phyloP scores from a whole-genome alignment of 192 early-diverging fungal species.

The Tieghemiomyces parasiticus region DNA sequence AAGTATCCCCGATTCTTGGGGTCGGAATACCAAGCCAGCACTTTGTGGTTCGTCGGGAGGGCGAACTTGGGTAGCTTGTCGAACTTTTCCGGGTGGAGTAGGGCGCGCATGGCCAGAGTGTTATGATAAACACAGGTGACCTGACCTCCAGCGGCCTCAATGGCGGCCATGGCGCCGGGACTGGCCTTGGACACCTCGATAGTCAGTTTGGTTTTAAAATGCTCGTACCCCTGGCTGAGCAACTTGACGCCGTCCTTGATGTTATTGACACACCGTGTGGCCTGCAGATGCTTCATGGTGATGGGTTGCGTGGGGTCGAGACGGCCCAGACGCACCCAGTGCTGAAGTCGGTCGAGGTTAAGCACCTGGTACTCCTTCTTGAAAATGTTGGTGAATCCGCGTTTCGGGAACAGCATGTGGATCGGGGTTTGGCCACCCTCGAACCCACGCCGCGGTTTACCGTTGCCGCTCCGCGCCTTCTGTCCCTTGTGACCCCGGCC shows the following conservation, averaged over 20 bases:
- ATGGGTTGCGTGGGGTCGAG: conserved; percentile 67
- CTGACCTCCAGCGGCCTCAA: conserved; percentile 69
- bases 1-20: conserved; percentile 60
- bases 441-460: conserved; percentile 65
- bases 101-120: conserved; percentile 45
- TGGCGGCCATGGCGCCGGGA: conserved; percentile 53
- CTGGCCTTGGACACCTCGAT: conserved; percentile 79
- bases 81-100: conserved; percentile 70
- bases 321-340: conserved; percentile 75
- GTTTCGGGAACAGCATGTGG: conserved; percentile 66
- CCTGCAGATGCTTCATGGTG: conserved; percentile 59
- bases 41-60: conserved; percentile 43
- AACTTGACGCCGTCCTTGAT: conserved; percentile 80
- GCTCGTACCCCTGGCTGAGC: conserved; percentile 60
- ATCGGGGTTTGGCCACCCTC: conserved; percentile 90
- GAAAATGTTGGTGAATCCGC: conserved; percentile 59
- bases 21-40: conserved; percentile 46
- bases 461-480: conserved; percentile 60
- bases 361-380: conserved; percentile 45
- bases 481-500: conserved; percentile 89
- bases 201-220: conserved; percentile 57
- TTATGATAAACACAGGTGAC: conserved; percentile 76
- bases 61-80: conserved; percentile 48
- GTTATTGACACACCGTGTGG: conserved; percentile 48
- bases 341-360: conserved; percentile 79